phyloP scores from a whole-genome alignment of 192 early-diverging fungal genomes.

The Backusella circina region DNA sequence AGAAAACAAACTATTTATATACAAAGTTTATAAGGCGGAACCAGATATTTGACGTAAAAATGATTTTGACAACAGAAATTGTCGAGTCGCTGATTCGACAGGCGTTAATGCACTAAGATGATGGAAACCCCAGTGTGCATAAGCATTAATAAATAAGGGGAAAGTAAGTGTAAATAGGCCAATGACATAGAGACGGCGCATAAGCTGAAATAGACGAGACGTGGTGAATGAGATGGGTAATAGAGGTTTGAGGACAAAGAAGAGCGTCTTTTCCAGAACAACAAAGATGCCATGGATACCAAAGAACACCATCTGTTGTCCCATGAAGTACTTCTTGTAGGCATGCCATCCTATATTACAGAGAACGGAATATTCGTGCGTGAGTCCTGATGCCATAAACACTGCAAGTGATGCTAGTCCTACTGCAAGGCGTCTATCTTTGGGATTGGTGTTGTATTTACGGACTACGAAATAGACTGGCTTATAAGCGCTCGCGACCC shows the following conservation, averaged over 20 bases:
- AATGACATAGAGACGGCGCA: slow-evolving; percentile 10
- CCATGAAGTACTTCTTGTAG: background rate
- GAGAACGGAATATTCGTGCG: slow-evolving; percentile 9
- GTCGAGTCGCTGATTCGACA: background rate
- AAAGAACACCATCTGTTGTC: slow-evolving; percentile 11
- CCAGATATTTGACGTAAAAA: background rate
- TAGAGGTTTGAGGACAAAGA: background rate
- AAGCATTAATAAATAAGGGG: slow-evolving; percentile 9
- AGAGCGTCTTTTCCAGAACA: background rate
- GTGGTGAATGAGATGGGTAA: background rate
- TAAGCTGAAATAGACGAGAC: background rate
- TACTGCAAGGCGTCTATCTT: background rate
- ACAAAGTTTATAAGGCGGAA: background rate
- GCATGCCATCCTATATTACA: slow-evolving; percentile 8
- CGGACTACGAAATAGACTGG: slow-evolving; percentile 7
- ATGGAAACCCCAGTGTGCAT: slow-evolving; percentile 9
- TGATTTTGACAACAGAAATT: background rate
- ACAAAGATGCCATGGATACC: slow-evolving; percentile 6
- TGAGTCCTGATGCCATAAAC: slow-evolving; percentile 1
- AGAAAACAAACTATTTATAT: background rate
- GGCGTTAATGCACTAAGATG: background rate
- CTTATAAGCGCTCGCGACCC: slow-evolving; percentile 10
- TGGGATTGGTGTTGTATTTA: background rate
- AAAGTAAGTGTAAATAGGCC: background rate
- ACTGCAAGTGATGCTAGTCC: slow-evolving; percentile 1